phyloP scores from a whole-genome alignment of 306 rosid genomes.

The Dryas drummondii region DNA sequence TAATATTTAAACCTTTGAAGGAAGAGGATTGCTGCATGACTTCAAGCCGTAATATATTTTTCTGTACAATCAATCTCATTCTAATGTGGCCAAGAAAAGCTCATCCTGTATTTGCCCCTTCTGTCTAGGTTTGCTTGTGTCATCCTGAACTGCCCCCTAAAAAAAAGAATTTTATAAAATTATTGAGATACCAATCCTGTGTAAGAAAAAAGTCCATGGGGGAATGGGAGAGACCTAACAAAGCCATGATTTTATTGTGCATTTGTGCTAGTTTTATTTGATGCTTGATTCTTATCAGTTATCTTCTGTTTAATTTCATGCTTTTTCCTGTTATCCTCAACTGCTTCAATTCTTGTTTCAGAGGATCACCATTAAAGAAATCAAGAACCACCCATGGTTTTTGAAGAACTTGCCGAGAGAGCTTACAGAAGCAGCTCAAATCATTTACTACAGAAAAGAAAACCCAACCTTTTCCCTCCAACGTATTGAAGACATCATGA shows the following conservation, averaged over 20 bases:
- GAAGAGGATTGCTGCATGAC: background rate
- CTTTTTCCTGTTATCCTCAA: conserved; percentile 16
- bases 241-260: background rate
- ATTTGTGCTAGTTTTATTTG: background rate
- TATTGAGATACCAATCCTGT: background rate
- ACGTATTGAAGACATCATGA: conserved; percentile 64
- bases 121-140: background rate
- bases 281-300: background rate
- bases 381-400: conserved; percentile 84
- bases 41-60: background rate
- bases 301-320: background rate
- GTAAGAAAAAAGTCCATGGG: background rate
- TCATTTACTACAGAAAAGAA: conserved; percentile 63
- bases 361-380: conserved; percentile 77
- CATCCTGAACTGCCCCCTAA: background rate
- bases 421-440: conserved; percentile 76
- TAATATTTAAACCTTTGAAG: background rate
- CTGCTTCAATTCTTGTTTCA: conserved; percentile 37
- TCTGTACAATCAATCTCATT: background rate
- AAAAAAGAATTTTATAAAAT: background rate
- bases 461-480: conserved; percentile 80
- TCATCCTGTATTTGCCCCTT: background rate
- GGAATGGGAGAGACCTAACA: background rate
- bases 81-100: background rate
- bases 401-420: conserved; percentile 81